These are phyloP conservation scores for Dimocarpus longan DNA, from an alignment of 345 rosid species.

Conservation along the genomic window DNA sequence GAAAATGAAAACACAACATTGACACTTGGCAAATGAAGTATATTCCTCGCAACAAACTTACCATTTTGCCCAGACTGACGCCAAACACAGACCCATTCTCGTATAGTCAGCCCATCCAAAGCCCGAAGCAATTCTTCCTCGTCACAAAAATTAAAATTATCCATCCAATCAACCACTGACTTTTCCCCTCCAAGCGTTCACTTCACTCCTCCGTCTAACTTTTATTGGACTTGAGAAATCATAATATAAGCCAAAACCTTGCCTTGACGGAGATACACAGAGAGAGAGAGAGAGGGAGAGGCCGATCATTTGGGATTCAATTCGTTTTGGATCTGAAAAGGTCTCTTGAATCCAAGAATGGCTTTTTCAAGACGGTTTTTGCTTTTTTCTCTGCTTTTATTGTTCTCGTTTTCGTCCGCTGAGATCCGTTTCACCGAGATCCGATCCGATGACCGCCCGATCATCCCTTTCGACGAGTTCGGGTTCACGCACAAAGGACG, in stretches of 20 bases:
- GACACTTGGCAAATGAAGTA: background rate
- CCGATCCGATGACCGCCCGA: conserved; percentile 69
- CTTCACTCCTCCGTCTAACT: background rate
- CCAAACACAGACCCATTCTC: background rate
- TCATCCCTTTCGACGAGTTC: conserved; percentile 82
- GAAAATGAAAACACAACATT: too few species aligned
- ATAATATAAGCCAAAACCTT: background rate
- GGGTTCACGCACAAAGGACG: conserved; percentile 88
- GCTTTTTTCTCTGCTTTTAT: conserved; percentile 16
- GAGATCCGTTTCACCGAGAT: conserved; percentile 77
- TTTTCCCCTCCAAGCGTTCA: background rate
- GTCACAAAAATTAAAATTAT: too few species aligned
- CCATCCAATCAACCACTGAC: background rate
- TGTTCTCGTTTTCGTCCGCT: conserved; percentile 38
- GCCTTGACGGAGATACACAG: background rate
- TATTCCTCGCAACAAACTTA: background rate
- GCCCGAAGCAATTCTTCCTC: background rate
- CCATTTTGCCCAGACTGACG: background rate
- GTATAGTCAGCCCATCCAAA: background rate
- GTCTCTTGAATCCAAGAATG: conserved; percentile 39
- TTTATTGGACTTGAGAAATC: background rate
- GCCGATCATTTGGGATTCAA: background rate
- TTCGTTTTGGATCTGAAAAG: conserved; percentile 17
- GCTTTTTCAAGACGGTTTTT: conserved; percentile 25
- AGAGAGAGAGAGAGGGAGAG: background rate